These are phyloP conservation scores for Pyracantha coccinea DNA, from an alignment of 331 rosid genomes.

Conservation along the genomic window DNA sequence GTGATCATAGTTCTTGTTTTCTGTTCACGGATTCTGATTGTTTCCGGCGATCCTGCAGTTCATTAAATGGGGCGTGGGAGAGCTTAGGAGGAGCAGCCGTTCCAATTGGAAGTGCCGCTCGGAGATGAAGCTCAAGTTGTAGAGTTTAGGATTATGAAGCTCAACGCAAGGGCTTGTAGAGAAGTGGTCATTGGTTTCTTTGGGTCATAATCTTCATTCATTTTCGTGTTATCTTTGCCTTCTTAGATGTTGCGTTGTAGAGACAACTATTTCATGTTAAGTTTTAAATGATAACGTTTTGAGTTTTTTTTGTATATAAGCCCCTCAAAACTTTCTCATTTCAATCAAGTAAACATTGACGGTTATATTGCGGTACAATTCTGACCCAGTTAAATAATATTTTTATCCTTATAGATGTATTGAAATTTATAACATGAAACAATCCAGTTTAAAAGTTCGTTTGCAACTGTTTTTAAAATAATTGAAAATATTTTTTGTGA, in stretches of 20 bases:
- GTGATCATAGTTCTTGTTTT: not conserved
- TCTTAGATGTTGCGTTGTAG: not conserved
- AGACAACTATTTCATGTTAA: not conserved
- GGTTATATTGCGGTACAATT: no score
- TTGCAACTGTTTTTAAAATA: no score
- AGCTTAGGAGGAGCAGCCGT: slow-evolving; percentile 3
- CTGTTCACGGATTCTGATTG: not conserved
- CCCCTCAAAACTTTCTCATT: not conserved
- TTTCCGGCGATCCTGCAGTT: slow-evolving; percentile 17
- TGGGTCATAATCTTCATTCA: not conserved
- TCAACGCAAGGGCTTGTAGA: not conserved
- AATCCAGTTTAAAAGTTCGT: no score
- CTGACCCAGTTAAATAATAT: not conserved
- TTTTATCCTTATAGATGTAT: not conserved
- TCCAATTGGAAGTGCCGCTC: not conserved
- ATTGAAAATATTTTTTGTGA: no score
- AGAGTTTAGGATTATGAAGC: not conserved
- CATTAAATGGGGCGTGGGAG: slow-evolving; percentile 7
- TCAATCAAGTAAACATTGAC: no score
- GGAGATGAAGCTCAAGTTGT: not conserved
- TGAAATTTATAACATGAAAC: no score
- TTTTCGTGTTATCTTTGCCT: not conserved
- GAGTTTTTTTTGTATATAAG: not conserved
- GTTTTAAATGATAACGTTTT: not conserved
- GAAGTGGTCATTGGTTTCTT: not conserved